Evolutionary conservation across 768 basidiomycete species (phyloP), one percentile per base, ranked within the genome.

Genomic region (Rhizopogon vinicolor): DNA sequence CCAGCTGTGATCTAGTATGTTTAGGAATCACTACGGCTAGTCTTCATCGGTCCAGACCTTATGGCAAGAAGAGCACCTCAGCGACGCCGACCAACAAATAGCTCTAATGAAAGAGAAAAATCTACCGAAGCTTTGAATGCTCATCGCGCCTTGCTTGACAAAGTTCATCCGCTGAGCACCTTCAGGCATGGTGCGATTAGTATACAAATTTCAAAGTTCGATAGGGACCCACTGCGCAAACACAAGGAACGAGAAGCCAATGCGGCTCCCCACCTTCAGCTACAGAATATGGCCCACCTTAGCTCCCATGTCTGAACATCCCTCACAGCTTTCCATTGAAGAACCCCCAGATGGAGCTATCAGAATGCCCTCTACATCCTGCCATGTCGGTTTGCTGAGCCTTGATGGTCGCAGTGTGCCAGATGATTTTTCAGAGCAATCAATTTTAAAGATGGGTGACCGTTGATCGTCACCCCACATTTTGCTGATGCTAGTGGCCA

Each of bases 1-100:
- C 37, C 8, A 52, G 19, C 35, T 41, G 13, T 19, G 41, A 45
- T 40, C 19, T 9, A n/a, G n/a, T n/a, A 18, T 41, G 28, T n/a
- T 46, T 52, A 97, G 95, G 84, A 33, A 71, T 87, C 85, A 84
- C 68, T 74, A 62, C 35, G 67, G 73, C 29, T 85, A 87, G 1
- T 72, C 75, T 4, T 33, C 70, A 1, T 61, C 70, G 0, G 77
- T 84, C 39, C 72, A 90, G 6, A 64, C 74, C 40, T 60, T 65
- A 37, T 89, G 89, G 87, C 77, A 79, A 57, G 54, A 65, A 3
- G 73, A 76, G 44, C 77, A 85, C 42, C 67, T 76, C 55, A 74
- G 77, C 14, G 70, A 70, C 3, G 72, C 81, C 8, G 64, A 71
- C 31, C 70, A 74, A 9, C 87, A 89, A 61, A 65, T 84, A 1